Conservation (phyloP, 768 basidiomycete species). For the Chalciporus sphaerocephalus region DNA sequence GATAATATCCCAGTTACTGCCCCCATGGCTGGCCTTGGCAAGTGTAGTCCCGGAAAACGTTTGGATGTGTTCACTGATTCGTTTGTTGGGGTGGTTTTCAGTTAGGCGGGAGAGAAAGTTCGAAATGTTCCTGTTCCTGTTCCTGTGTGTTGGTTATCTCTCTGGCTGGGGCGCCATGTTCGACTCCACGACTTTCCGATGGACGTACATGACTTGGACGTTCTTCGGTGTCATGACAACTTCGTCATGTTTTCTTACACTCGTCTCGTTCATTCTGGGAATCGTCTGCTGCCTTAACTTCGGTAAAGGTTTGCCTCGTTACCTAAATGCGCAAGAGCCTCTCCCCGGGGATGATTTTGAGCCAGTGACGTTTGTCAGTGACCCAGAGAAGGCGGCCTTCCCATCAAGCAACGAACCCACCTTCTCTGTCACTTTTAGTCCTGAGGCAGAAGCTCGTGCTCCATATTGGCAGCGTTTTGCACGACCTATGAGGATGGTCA, state of each 20-base stretch:
- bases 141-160: conserved; percentile 56
- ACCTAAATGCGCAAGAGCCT: conserved; percentile 52
- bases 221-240: conserved; percentile 67
- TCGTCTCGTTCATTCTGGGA: conserved; percentile 56
- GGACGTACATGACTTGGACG: conserved; percentile 68
- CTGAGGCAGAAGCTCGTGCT: conserved; percentile 32
- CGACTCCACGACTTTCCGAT: conserved; percentile 64
- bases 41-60: conserved; percentile 9
- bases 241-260: conserved; percentile 53
- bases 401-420: conserved; percentile 53
- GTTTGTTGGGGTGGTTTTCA: conserved; percentile 65
- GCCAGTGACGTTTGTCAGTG: conserved; percentile 25
- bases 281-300: conserved; percentile 70
- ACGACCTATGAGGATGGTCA: conserved; percentile 12
- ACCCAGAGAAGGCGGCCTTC: conserved; percentile 60
- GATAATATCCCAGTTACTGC: conserved; percentile 43
- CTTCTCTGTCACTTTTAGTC: conserved; percentile 40
- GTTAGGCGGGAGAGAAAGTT: conserved; percentile 61
- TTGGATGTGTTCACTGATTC: background rate
- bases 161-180: conserved; percentile 73
- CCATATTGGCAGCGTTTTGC: conserved; percentile 25
- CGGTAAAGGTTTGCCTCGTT: conserved; percentile 65
- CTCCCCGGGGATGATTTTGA: conserved; percentile 43
- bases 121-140: conserved; percentile 61
- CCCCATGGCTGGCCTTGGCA: conserved; percentile 68